Evolutionary conservation across 2,329 filamentous ascomycete species (phyloP), one percentile per base, ranked within the genome.

Genomic region (Fusarium sp.): DNA sequence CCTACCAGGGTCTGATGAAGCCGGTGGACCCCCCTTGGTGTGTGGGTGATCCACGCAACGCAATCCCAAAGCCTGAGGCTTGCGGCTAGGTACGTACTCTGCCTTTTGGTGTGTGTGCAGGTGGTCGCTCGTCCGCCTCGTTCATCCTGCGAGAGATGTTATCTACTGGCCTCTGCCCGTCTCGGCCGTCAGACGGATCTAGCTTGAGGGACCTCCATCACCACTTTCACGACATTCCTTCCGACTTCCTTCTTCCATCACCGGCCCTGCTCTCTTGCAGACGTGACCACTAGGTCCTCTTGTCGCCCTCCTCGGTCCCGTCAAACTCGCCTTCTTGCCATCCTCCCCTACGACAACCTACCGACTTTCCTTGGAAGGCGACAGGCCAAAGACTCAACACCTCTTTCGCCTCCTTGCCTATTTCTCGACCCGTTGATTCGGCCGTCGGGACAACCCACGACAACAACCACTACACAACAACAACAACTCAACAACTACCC

Each of bases 341-440:
- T 31, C 25, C 44, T 49, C 49, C 10, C 5, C 36, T 29, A 25
- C 71, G 67, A 67, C 61, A 64, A 63, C 67, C 55, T 55, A 56
- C 61, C 54, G 51, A 59, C 58, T 46, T 46, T 58, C 62, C 34
- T 36, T 67, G 57, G 64, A 72, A 71, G 66, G 68, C 60, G 60
- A 67, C 66, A 61, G 36, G 54, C 16, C 54, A 55, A 57, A 58
- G 34, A 50, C 23, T 46, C 42, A 23, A 46, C 58, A 62, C 69
- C 66, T 46, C 53, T 56, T 36, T 60, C 29, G 16, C 54, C 62
- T 53, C 57, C 27, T 31, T 67, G 53, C 62, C 61, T 67, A 58
- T 65, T 56, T 72, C 77, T 82, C 82, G 82, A 84, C 79, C 82
- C 81, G 81, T 85, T 84, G 77, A 83, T 78, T 85, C 83, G 84